Base-by-base conservation (phyloP, 108 stramenopile genomes). In the Nannochloropsis salina region DNA sequence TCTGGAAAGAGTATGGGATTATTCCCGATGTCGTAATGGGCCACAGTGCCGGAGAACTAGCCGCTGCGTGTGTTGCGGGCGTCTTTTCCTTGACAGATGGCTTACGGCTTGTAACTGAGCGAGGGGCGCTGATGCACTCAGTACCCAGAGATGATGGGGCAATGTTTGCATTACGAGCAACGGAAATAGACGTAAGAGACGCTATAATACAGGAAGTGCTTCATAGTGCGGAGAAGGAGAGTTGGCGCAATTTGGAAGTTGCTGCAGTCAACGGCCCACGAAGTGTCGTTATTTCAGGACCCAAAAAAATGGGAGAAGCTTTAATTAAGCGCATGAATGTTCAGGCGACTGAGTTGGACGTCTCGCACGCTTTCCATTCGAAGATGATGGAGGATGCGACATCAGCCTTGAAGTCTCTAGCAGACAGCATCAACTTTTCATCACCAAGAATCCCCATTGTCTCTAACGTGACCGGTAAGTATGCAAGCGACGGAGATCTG, bases 31-130 rank as follows among this genome's bases (percentile, higher is more conserved):
- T 88, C 22, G 86, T 90, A 10, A 44, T 90, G 22, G 90, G 90
- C 6, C 90, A 91, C 87, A 89, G 88, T n/a, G 85, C 90, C 1
- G 90, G 90, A 10, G 90, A 91, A 44, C 84, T 89, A 41, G 90
- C 90, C 42, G 89, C 87, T 41, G 90, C 90, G 1, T 87, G 87
- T n/a, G 82, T 41, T 8, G 84, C 90, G 12, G 90, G 89, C 9
- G 90, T 81, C 21, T 43, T 91, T 80, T 18, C 83, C 20, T 47
- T 91, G 42, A 41, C 42, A 5, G 88, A 88, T 44, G 90, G 61
- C 12, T 31, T 85, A 0, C 45, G 42, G 18, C 42, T 88, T 12
- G 31, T 85, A 15, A 47, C 61, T 31, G 22, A 15, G 51, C 47
- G 88, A 9, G 44, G 84, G 80, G 15, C 8, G 15, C 10, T 61